phyloP scores from a whole-genome alignment of 2,329 filamentous ascomycete species.

The Fusarium robinianum region DNA sequence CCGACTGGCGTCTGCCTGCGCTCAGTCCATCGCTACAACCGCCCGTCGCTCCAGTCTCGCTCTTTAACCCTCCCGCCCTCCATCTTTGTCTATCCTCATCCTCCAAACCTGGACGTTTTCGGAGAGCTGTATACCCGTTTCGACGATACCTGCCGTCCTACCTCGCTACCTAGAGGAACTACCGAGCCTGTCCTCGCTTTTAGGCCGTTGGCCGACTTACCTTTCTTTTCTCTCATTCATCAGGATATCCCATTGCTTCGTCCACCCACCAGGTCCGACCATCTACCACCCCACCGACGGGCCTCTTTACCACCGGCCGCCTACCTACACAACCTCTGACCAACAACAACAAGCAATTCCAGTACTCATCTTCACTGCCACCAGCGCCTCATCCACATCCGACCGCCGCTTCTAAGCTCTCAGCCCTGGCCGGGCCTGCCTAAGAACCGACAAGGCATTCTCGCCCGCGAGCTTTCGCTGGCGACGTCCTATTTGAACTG shows the following conservation, averaged over 20 bases:
- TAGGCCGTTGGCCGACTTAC: conserved; percentile 6
- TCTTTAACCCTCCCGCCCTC: conserved; percentile 43
- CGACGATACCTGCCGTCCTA: conserved; percentile 19
- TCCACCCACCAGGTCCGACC: conserved; percentile 15
- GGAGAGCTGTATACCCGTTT: conserved; percentile 25
- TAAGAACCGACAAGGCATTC: conserved; percentile 33
- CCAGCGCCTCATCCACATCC: conserved; percentile 2
- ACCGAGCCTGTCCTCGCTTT: conserved; percentile 14
- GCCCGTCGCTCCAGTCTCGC: conserved; percentile 33
- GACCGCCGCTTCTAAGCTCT: conserved; percentile 1
- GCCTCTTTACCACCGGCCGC: conserved; percentile 28
- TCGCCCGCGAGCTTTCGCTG: conserved; percentile 25
- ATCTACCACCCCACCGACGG: conserved; percentile 15
- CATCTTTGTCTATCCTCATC: conserved; percentile 26
- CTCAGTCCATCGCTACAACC: conserved; percentile 34
- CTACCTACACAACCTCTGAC: conserved; percentile 26
- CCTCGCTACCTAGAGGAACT: conserved; percentile 17
- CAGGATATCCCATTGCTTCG: too few relatives aligned
- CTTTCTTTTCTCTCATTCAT: conserved; percentile 1
- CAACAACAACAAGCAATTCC: conserved; percentile 16
- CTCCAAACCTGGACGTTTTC: conserved; percentile 10
- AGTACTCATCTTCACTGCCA: background rate
- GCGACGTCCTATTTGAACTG: conserved; percentile 14
- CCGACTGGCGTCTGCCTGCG: conserved; percentile 31
- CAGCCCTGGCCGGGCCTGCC: too few relatives aligned